Percentiles rank a stretch among this genome's conserved stretches.
phyloP scores from a whole-genome alignment of 768 basidiomycete genomes.

The Ephemerocybe angulata region DNA sequence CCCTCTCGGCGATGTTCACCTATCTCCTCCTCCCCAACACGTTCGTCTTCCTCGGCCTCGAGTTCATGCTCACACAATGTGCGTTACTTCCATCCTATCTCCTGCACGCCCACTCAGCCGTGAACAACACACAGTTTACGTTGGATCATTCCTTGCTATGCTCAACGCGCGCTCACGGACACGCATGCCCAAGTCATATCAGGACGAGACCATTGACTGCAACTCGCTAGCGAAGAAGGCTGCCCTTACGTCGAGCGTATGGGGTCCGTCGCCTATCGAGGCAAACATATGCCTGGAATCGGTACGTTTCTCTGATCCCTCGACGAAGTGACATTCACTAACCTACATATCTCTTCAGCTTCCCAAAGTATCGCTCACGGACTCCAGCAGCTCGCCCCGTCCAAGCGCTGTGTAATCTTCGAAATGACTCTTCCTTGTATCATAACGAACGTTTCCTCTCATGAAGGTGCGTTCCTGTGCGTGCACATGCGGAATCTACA shows the following conservation, averaged over 20 bases:
- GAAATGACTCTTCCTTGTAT: no score
- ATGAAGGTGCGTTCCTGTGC: no score
- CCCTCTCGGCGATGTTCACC: slow-evolving; percentile 39
- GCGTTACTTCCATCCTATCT: slow-evolving; percentile 12
- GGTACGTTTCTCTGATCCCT: no score
- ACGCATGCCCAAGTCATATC: neutral
- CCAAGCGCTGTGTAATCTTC: no score
- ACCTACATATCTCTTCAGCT: no score
- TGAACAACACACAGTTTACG: slow-evolving; percentile 34
- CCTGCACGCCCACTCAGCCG: neutral
- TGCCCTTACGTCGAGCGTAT: neutral
- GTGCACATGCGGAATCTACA: no score
- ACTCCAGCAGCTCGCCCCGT: no score
- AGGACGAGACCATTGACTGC: neutral
- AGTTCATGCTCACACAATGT: slow-evolving; percentile 45
- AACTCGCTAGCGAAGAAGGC: neutral
- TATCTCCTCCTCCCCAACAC: slow-evolving; percentile 42
- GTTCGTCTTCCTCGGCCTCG: slow-evolving; percentile 39
- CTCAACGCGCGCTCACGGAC: slow-evolving; percentile 39
- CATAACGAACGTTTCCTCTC: no score
- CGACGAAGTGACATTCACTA: no score
- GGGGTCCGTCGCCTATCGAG: neutral
- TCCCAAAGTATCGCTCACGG: no score
- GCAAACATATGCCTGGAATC: neutral
- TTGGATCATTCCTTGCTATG: slow-evolving; percentile 45